Conservation (phyloP, 352 stramenopile genomes). For the Globisporangium irregulare region DNA sequence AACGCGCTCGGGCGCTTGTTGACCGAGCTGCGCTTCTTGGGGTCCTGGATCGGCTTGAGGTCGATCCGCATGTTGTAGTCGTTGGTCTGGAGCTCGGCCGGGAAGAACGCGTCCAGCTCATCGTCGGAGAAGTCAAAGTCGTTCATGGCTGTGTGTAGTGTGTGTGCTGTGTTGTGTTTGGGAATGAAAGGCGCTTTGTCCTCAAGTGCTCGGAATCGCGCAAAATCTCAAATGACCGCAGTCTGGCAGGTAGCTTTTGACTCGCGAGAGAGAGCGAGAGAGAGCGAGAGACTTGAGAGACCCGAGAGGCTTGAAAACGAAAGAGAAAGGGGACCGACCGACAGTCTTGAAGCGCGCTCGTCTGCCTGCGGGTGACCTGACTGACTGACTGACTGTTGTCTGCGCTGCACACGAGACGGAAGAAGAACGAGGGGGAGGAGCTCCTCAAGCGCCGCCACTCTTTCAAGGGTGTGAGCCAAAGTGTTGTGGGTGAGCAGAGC, state of each 20-base stretch:
- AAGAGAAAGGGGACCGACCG: not conserved
- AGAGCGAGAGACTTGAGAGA: not conserved
- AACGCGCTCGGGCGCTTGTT: slow-evolving; percentile 13
- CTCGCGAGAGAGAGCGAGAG: not conserved
- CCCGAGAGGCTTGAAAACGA: not conserved
- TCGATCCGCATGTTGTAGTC: slow-evolving; percentile 34
- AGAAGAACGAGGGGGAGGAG: slow-evolving; percentile 5
- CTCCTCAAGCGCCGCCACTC: not conserved
- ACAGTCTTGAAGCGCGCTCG: not conserved
- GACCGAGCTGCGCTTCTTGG: slow-evolving; percentile 13
- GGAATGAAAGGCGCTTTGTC: not conserved
- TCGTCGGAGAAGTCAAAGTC: slow-evolving; percentile 25
- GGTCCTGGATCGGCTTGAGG: slow-evolving; percentile 22
- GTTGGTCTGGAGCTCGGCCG: slow-evolving; percentile 2
- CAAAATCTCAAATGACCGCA: slow-evolving; percentile 31
- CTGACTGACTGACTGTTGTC: not conserved
- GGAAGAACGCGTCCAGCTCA: slow-evolving; percentile 33
- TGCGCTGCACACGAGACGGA: not conserved
- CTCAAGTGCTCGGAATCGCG: not conserved
- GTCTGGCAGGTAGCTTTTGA: not conserved
- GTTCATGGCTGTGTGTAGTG: slow-evolving; percentile 20
- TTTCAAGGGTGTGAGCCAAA: slow-evolving; percentile 9
- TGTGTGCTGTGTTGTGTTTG: not conserved
- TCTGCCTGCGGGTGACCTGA: not conserved
- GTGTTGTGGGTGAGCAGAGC: slow-evolving; percentile 2